Evolutionary conservation across 371 early-diverging fungal genomes (phyloP), one percentile per base, ranked within the genome.

Genomic region (Mucor irregularis): DNA sequence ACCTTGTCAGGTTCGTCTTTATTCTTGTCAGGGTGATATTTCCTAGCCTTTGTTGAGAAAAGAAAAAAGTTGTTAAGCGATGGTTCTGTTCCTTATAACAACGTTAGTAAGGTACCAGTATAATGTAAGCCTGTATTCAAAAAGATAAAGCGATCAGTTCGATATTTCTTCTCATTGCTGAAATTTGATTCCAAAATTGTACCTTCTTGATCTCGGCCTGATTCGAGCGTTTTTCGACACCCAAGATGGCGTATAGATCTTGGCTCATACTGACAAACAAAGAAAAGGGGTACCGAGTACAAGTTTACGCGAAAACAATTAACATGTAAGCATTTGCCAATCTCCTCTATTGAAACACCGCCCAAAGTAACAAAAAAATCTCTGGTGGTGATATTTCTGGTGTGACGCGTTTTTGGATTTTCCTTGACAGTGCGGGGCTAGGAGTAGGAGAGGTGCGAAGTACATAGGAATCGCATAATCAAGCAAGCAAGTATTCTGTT

Each of bases 1-100:
- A 49, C 51, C 51, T 45, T 58, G 28, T 58, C 49, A 29, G 51
- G 38, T 29, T 52, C 52, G 3, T 58, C 19, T 25, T 44, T 52
- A 22, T 58, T 58, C 16, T 58, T 58, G 11, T 58, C 51, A 6
- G 49, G 58, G 8, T 49, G 58, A 11, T 50, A 58, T 50, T 50
- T 33, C 45, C 45, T 58, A 0, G 58, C 51, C 58, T 50, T n/a
- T 16, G 16, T 1, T 5, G 1, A n/a, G 34, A 47, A 10, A 33
- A 30, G 10, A 29, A 47, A 10, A 16, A 47, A 14, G 16, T 28
- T 24, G n/a, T 29, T 47, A n/a, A n/a, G n/a, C n/a, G n/a, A n/a
- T 33, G 17, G 9, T 47, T n/a, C 8, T 17, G 13, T 31, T 30
- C 31, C 11, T 7, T 30, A 9, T 16, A 19, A 29, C n/a, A 11